phyloP scores from a whole-genome alignment of 441 rosid species.

The Geranium incanum region DNA sequence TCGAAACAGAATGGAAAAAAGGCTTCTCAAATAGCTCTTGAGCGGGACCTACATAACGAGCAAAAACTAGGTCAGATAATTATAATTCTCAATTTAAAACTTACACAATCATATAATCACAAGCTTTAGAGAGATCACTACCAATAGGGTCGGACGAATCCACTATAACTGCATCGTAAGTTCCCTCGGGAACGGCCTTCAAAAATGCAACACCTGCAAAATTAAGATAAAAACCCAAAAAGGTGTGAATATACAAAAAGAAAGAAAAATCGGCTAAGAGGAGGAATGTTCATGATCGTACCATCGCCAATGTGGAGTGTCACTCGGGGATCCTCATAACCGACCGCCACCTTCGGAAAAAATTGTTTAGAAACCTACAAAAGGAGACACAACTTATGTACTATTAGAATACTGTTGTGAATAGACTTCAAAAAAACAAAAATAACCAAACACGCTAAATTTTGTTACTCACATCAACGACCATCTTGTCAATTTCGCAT shows the following conservation, averaged over 20 bases:
- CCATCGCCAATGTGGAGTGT: conserved; percentile 76
- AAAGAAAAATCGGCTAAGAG: not conserved
- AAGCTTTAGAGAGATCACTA: conserved; percentile 20
- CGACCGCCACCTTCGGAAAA: conserved; percentile 76
- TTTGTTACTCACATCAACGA: conserved; percentile 68
- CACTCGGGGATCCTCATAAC: conserved; percentile 84
- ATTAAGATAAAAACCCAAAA: not conserved
- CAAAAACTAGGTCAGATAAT: not conserved
- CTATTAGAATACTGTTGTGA: not conserved
- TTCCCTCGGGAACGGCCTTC: conserved; percentile 63
- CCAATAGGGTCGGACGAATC: conserved; percentile 93
- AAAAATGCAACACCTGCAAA: conserved; percentile 74
- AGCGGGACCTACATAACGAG: conserved; percentile 58
- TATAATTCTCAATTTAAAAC: not conserved
- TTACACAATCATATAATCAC: not conserved
- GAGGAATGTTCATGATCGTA: conserved; percentile 23
- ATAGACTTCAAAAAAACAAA: conserved; percentile 8
- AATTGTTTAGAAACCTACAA: conserved; percentile 69
- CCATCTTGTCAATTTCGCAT: conserved; percentile 92
- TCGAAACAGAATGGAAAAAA: conserved; percentile 62
- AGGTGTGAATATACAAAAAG: not conserved
- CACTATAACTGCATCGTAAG: conserved; percentile 84
- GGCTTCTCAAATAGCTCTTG: conserved; percentile 92
- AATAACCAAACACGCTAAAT: not conserved
- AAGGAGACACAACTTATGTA: conserved; percentile 12